A percentile compares a stretch with the other conserved stretches of the same genome.
These are phyloP conservation scores for Botryotinia globosa DNA, from an alignment of 2,329 filamentous ascomycete species.

Conservation along the genomic window DNA sequence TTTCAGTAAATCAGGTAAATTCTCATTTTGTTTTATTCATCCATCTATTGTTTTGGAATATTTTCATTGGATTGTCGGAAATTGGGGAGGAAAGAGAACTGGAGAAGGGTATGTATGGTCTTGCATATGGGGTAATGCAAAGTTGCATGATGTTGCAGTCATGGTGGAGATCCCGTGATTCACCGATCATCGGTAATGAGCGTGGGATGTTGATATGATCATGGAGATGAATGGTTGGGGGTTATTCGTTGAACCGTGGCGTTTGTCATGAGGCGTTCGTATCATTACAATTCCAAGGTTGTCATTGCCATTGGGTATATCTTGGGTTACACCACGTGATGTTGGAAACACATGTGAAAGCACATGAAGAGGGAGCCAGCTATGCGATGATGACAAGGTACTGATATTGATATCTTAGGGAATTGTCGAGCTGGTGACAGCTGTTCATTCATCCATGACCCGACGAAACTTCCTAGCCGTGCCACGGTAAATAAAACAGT, in stretches of 20 bases:
- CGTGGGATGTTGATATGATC: slow-evolving; percentile 17
- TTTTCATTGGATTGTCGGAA: slow-evolving; percentile 34
- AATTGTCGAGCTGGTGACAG: slow-evolving; percentile 49
- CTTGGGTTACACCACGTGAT: slow-evolving; percentile 34
- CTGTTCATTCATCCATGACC: slow-evolving; percentile 51
- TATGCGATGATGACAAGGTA: slow-evolving; percentile 26
- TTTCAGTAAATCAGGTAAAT: slow-evolving; percentile 35
- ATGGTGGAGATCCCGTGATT: slow-evolving; percentile 34
- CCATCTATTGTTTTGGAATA: slow-evolving; percentile 25
- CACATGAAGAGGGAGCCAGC: slow-evolving; percentile 21
- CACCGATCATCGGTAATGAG: slow-evolving; percentile 27
- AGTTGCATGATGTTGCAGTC: slow-evolving; percentile 34
- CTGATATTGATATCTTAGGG: slow-evolving; percentile 40
- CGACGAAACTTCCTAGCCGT: slow-evolving; percentile 29
- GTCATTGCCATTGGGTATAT: slow-evolving; percentile 15
- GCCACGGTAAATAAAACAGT: slow-evolving; percentile 22
- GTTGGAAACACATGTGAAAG: slow-evolving; percentile 23
- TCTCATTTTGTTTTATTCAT: slow-evolving; percentile 17
- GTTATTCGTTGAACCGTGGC: slow-evolving; percentile 18
- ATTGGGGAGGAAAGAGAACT: slow-evolving; percentile 11
- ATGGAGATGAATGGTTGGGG: slow-evolving; percentile 9
- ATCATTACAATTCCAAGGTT: slow-evolving; percentile 17
- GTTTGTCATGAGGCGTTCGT: slow-evolving; percentile 26
- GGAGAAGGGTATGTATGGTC: slow-evolving; percentile 21
- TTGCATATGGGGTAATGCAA: slow-evolving; percentile 27